These are phyloP conservation scores for Thraustochytrium sp. DNA, from an alignment of 352 stramenopile species.

Conservation along the genomic window DNA sequence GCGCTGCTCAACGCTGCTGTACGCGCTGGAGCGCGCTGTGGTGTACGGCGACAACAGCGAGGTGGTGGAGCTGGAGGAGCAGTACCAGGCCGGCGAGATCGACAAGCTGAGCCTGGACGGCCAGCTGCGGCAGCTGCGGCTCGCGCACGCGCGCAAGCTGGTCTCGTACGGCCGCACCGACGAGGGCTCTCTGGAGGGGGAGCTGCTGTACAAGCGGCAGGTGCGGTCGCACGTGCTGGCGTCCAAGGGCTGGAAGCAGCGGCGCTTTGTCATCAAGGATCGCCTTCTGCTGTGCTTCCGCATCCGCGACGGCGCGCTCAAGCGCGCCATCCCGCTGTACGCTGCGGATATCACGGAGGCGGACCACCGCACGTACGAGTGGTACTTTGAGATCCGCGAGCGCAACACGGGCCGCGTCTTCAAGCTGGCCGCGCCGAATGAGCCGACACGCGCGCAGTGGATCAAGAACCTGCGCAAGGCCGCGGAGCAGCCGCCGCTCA, in stretches of 20 bases:
- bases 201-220: slow-evolving; percentile 9
- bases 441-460: background rate
- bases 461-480: slow-evolving; percentile 10
- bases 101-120: slow-evolving; percentile 38
- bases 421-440: slow-evolving; percentile 26
- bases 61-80: slow-evolving; percentile 58
- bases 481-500: slow-evolving; percentile 16
- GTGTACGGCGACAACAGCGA: slow-evolving; percentile 59
- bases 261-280: slow-evolving; percentile 3
- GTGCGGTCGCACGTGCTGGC: background rate
- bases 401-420: background rate
- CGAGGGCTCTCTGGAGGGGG: slow-evolving; percentile 2
- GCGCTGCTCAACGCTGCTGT: slow-evolving; percentile 70
- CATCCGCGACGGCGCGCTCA: background rate
- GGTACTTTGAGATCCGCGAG: slow-evolving; percentile 35
- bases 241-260: slow-evolving; percentile 18
- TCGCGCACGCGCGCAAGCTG: background rate
- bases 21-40: slow-evolving; percentile 64
- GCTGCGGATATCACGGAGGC: background rate
- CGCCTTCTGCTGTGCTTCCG: slow-evolving; percentile 24
- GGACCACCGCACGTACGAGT: slow-evolving; percentile 4
- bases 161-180: background rate
- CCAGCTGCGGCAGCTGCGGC: slow-evolving; percentile 8
- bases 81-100: slow-evolving; percentile 68
- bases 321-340: slow-evolving; percentile 16